Evolutionary conservation across 768 basidiomycete genomes (phyloP), one percentile per base, ranked within the genome.

Genomic region (Tulasnella sp.): DNA sequence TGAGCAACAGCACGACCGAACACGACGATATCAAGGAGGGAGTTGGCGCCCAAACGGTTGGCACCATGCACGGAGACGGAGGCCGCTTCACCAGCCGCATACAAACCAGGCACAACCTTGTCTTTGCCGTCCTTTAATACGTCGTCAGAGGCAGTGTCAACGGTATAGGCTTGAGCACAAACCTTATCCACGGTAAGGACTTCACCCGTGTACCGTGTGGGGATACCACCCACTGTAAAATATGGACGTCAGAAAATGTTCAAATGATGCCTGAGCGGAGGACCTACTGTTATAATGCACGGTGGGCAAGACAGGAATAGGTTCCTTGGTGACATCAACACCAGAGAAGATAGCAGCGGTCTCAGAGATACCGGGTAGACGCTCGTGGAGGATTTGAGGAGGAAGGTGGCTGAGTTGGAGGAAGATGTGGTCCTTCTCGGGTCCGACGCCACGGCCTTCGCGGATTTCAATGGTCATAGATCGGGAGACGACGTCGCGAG

Each of bases 1-100:
- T 96, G 87, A 25, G 96, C 94, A 65, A 88, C 92, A n/a, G 96
- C 94, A 70, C 96, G 92, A 64, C 96, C 96, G 65, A 98, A 99
- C 63, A 98, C 96, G 69, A 98, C 96, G 63, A 98, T 96, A 69
- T 98, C 96, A 63, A 99, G 76, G 25, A 99, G 82, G 19, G 96
- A 99, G 78, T 99, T 99, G 67, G 96, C 96, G 65, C 96, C 96
- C 53, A 99, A 85, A 71, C 96, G 92, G 76, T 99, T 99, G 62
- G 96, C 96, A 62, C 96, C 96, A 65, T 99, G 96, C 17, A 99
- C 96, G 17, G 96, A 99, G 31, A 98, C 96, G 64, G 90, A 97
- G 6, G 96, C 96, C 53, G 94, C 96, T 73, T 99, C 96, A 64
- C 96, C 96, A 60, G 96, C 96, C 59, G 96, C 96, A 71, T 98